These are phyloP conservation scores for Umbelopsis vinacea DNA, from an alignment of 192 early-diverging fungal species.

Conservation along the genomic window DNA sequence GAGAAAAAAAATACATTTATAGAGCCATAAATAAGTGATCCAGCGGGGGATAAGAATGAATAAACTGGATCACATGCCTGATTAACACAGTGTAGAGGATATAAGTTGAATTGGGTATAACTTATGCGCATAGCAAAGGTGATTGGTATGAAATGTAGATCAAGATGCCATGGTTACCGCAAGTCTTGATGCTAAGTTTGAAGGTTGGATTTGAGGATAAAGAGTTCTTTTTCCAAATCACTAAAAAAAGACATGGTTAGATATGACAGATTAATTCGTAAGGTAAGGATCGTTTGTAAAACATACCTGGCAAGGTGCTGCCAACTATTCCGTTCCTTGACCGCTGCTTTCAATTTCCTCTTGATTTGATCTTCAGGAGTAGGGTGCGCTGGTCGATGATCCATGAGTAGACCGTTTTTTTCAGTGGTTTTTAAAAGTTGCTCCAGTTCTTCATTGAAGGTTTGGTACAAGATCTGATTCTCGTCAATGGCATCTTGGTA, in stretches of 20 bases:
- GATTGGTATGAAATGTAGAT: background rate
- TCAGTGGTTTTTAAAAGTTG: background rate
- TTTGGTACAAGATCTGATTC: conserved; percentile 11
- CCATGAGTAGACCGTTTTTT: background rate
- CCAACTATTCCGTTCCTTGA: conserved; percentile 14
- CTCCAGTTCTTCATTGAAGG: conserved; percentile 16
- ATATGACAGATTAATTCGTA: background rate
- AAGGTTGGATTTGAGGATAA: background rate
- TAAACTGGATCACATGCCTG: too few relatives aligned
- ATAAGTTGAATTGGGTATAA: too few relatives aligned
- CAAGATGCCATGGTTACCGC: too few relatives aligned
- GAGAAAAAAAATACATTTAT: too few relatives aligned
- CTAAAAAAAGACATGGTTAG: background rate
- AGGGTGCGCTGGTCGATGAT: conserved; percentile 10
- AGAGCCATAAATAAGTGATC: background rate
- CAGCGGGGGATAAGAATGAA: background rate
- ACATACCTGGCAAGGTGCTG: background rate
- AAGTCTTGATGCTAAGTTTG: background rate
- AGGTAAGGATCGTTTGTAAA: background rate
- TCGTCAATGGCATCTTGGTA: conserved; percentile 17
- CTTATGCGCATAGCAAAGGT: background rate
- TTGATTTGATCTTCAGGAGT: conserved; percentile 14
- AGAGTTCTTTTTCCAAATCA: conserved; percentile 1
- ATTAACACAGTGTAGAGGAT: too few relatives aligned
- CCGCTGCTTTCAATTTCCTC: conserved; percentile 6